Base-by-base conservation (phyloP, 2,329 filamentous ascomycete genomes). In the Chalaropsis ovoidea region DNA sequence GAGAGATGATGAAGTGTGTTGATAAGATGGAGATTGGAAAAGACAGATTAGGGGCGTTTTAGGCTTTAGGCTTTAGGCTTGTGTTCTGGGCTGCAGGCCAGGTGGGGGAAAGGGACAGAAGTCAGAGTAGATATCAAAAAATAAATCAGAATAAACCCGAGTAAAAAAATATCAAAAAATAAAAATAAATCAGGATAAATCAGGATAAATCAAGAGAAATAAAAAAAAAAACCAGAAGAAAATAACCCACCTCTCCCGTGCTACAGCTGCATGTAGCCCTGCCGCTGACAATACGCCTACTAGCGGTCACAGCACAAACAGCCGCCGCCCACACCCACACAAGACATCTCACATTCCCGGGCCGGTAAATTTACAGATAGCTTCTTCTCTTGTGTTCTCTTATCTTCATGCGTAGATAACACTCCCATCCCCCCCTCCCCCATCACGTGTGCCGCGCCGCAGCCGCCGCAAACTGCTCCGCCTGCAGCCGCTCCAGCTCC, bases 401-500 rank as follows among this genome's bases (percentile, higher is more conserved):
- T n/a, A n/a, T n/a, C n/a, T n/a, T n/a, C n/a, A n/a, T n/a, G n/a
- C n/a, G n/a, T n/a, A n/a, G n/a, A n/a, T n/a, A n/a, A n/a, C n/a
- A n/a, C n/a, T n/a, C n/a, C n/a, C n/a, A n/a, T n/a, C n/a, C 49
- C 22, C 63, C 45, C 39, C 19, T 41, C 58, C 27, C 35, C 42
- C 43, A 27, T 63, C 49, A 69, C 13, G 61, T 69, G 56, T 69
- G 68, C 61, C 68, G 64, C 31, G 68, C 68, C n/a, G 68, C 68
- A 22, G 91, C 92, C 67, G 85, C 86, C 54, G 88, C 86, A 76
- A 99, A 97, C 70, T 96, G 84, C 75, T 95, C 91, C 75, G 94
- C 87, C 74, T 99, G 94, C 72, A 96, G 84, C 61, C 87, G 83
- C 66, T 94, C 84, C 61, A 99, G 81, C 75, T 99, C 89, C 71